Conservation (phyloP, 176 grass and related monocot genomes). For the Musa acuminata region DNA sequence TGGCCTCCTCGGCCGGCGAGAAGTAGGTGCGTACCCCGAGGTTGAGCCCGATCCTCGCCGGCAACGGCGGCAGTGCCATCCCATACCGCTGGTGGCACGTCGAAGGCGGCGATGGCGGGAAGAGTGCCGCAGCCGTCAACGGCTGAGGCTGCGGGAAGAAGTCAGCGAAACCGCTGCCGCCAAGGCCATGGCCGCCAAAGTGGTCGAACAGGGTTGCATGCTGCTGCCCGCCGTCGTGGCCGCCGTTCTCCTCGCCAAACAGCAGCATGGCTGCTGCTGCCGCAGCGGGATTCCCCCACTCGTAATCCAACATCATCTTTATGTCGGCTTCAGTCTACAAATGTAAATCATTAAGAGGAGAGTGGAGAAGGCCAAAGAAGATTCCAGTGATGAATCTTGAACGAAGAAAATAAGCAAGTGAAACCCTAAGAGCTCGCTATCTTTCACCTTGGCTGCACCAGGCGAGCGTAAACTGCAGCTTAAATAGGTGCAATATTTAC, state of each 20-base stretch:
- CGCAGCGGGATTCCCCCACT: constrained; percentile 13
- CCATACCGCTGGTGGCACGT: background rate
- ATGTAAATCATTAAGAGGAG: no score
- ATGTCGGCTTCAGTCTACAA: no score
- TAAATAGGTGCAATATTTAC: no score
- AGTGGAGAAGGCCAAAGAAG: no score
- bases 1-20: background rate
- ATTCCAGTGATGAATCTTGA: no score
- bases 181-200: background rate
- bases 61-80: background rate
- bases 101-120: background rate
- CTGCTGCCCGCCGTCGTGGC: background rate
- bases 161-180: background rate
- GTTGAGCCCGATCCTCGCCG: constrained; percentile 10
- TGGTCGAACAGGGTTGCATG: background rate
- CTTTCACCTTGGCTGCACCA: no score
- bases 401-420: no score
- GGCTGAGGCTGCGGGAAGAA: constrained; percentile 4
- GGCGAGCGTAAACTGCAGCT: background rate
- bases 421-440: no score
- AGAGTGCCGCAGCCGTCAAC: background rate
- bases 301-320: constrained; percentile 9
- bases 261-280: constrained; percentile 9
- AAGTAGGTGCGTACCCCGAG: constrained; percentile 15
- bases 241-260: background rate